Percentiles rank a stretch among this genome's conserved stretches.
These are phyloP conservation scores for Lineolata rhizophorae DNA, from an alignment of 495 filamentous ascomycete genomes.

Conservation along the genomic window DNA sequence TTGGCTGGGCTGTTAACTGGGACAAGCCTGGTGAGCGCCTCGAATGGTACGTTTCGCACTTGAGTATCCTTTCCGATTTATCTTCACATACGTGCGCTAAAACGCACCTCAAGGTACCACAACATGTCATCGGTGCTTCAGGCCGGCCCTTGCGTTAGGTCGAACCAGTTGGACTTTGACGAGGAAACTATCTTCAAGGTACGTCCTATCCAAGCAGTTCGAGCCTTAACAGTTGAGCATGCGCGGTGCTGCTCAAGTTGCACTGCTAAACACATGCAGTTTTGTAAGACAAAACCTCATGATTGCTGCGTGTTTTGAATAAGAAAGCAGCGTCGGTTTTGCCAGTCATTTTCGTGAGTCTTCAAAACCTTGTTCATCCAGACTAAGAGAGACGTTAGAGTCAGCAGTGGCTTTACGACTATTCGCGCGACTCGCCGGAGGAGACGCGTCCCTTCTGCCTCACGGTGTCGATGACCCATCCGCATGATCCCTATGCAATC, in stretches of 20 bases:
- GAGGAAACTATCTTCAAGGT: constrained; percentile 73
- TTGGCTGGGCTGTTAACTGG: constrained; percentile 82
- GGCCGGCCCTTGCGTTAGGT: constrained; percentile 58
- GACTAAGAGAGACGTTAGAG: constrained; percentile 3
- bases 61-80: too few species aligned
- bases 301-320: not conserved
- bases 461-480: constrained; percentile 79
- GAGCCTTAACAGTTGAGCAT: too few species aligned
- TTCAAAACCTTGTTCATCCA: not conserved
- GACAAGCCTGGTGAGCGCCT: constrained; percentile 62
- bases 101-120: too few species aligned
- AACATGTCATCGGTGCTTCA: constrained; percentile 78
- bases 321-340: too few species aligned
- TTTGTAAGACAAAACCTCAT: not conserved
- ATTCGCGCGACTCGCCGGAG: constrained; percentile 44
- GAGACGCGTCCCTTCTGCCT: constrained; percentile 53
- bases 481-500: constrained; percentile 83
- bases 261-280: too few species aligned
- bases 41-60: constrained; percentile 85
- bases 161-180: constrained; percentile 87
- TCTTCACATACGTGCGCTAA: too few species aligned
- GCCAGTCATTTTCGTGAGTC: too few species aligned
- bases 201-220: constrained; percentile 1
- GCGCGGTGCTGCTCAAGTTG: too few species aligned
- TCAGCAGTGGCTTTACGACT: constrained; percentile 67